These are phyloP conservation scores for Sungouiella blattae DNA, from an alignment of 805 yeast genomes.

Conservation along the genomic window DNA sequence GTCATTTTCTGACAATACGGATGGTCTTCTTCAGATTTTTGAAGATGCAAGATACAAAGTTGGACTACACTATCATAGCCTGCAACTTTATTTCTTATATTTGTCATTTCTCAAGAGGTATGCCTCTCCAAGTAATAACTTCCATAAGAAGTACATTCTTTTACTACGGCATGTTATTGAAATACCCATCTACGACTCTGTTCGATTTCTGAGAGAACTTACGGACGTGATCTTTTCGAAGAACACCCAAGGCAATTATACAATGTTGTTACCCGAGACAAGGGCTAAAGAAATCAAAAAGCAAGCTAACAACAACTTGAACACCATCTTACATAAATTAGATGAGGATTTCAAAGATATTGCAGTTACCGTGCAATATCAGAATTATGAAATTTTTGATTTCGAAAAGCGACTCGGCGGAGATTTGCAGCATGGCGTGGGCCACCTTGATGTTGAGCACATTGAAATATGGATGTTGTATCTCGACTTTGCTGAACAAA, in stretches of 20 bases:
- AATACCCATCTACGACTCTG: constrained; percentile 53
- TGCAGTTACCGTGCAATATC: constrained; percentile 54
- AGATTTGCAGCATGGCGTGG: too few species aligned
- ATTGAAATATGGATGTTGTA: constrained; percentile 58
- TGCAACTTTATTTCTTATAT: constrained; percentile 50
- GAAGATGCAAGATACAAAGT: constrained; percentile 46
- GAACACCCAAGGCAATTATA: constrained; percentile 9
- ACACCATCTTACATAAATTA: constrained; percentile 29
- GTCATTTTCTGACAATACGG: constrained; percentile 25
- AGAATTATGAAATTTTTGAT: constrained; percentile 45
- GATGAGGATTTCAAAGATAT: constrained; percentile 50
- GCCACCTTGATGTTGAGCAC: too few species aligned
- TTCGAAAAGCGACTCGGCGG: constrained; percentile 47
- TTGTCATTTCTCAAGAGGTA: constrained; percentile 38
- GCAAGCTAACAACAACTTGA: constrained; percentile 19
- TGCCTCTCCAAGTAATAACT: constrained; percentile 18
- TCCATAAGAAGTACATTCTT: constrained; percentile 32
- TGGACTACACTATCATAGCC: constrained; percentile 51
- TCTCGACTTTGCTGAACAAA: constrained; percentile 48
- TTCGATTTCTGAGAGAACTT: constrained; percentile 42
- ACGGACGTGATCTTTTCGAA: constrained; percentile 30
- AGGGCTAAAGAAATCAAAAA: constrained; percentile 14
- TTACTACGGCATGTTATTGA: constrained; percentile 50
- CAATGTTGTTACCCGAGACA: constrained; percentile 16
- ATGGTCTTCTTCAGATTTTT: constrained; percentile 32